These are phyloP conservation scores for Boeremia exigua DNA, from an alignment of 2,329 filamentous ascomycete genomes.

Conservation along the genomic window DNA sequence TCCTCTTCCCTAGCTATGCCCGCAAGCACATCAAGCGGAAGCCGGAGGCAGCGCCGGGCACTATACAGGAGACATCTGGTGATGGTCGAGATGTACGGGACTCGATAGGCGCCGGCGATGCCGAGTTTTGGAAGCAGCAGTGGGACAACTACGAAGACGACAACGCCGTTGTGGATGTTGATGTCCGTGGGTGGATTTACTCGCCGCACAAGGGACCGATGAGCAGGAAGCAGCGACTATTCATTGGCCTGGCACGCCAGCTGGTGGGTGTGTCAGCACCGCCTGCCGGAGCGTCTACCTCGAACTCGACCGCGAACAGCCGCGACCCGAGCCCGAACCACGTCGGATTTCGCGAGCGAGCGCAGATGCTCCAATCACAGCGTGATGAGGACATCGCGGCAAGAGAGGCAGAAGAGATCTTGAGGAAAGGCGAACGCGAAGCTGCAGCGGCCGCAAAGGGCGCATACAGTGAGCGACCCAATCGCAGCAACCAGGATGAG, in stretches of 20 bases:
- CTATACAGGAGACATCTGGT: slow-evolving; percentile 47
- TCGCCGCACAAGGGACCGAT: slow-evolving; percentile 83
- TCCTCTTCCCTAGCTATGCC: slow-evolving; percentile 93
- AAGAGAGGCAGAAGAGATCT: slow-evolving; percentile 77
- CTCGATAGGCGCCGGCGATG: slow-evolving; percentile 61
- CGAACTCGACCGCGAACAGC: slow-evolving; percentile 50
- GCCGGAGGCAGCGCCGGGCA: slow-evolving; percentile 45
- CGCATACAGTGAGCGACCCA: slow-evolving; percentile 72
- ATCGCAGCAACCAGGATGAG: slow-evolving; percentile 53
- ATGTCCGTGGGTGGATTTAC: slow-evolving; percentile 96
- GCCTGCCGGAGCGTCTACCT: slow-evolving; percentile 49
- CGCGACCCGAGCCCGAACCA: slow-evolving; percentile 52
- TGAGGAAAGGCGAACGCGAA: slow-evolving; percentile 73
- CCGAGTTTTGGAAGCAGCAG: slow-evolving; percentile 77
- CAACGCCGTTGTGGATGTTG: slow-evolving; percentile 87
- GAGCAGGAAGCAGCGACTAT: slow-evolving; percentile 82
- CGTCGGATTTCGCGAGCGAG: slow-evolving; percentile 43
- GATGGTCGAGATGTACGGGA: slow-evolving; percentile 53
- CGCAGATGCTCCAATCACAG: slow-evolving; percentile 58
- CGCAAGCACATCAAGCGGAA: slow-evolving; percentile 68
- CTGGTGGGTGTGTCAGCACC: slow-evolving; percentile 85
- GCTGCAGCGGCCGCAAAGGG: slow-evolving; percentile 73
- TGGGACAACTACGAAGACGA: slow-evolving; percentile 83
- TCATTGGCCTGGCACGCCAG: slow-evolving; percentile 85
- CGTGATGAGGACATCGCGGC: slow-evolving; percentile 72